Evolutionary conservation across 805 yeast genomes (phyloP).

Genomic region (Ogataea nakhonphanomensis): DNA sequence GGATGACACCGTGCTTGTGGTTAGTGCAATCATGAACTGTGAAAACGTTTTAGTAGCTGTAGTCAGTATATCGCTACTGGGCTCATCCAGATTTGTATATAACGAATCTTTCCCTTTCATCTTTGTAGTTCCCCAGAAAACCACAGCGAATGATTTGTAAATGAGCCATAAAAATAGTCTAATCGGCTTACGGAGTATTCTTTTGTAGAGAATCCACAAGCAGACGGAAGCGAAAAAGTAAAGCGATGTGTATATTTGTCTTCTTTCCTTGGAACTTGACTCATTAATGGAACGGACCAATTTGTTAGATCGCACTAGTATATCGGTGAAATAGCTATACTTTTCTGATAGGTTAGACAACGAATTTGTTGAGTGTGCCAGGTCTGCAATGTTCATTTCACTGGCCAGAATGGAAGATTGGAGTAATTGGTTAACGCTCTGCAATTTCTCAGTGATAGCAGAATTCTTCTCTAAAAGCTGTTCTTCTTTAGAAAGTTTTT

Average conservation of each 20-base stretch:
- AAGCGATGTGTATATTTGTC: constrained; percentile 45
- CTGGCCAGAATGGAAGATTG: constrained; percentile 48
- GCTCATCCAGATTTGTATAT: constrained; percentile 1
- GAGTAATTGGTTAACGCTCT: constrained; percentile 46
- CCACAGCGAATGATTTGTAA: constrained; percentile 33
- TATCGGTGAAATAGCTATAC: constrained; percentile 39
- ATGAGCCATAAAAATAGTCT: constrained; percentile 44
- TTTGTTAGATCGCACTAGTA: constrained; percentile 40
- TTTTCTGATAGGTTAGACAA: constrained; percentile 39
- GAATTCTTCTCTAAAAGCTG: constrained; percentile 45
- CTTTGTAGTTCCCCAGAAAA: constrained; percentile 16
- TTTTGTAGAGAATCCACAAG: constrained; percentile 47
- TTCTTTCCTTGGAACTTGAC: constrained; percentile 46
- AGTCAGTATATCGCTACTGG: not conserved
- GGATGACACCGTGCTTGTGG: not conserved
- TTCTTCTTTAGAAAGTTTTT: constrained; percentile 35
- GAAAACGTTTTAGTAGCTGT: not conserved
- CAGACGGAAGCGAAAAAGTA: constrained; percentile 45
- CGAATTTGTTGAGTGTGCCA: constrained; percentile 45
- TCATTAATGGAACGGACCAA: constrained; percentile 51
- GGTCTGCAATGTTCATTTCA: constrained; percentile 46
- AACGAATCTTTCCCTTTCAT: constrained; percentile 4
- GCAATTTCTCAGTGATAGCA: constrained; percentile 44
- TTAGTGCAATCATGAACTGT: not conserved
- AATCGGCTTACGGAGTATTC: constrained; percentile 45